Percentiles rank a stretch among this genome's conserved stretches.
Conservation (phyloP, 2,329 filamentous ascomycete species). For the Aspergillus viridinutans region DNA sequence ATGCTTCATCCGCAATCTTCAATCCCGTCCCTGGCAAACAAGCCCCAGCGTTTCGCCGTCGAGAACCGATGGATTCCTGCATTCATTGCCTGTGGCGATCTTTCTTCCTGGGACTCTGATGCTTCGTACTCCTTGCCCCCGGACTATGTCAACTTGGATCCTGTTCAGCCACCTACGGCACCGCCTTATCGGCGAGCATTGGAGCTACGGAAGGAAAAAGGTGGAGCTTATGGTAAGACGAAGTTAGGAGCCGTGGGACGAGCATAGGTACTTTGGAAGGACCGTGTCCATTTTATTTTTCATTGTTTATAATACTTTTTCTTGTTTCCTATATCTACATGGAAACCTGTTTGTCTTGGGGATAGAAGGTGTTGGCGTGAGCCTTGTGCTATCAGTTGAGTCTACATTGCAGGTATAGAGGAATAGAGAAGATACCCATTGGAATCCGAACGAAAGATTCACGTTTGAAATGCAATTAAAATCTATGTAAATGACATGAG, state of each 20-base stretch:
- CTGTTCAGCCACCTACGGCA: slow-evolving; percentile 90
- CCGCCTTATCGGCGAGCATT: slow-evolving; percentile 90
- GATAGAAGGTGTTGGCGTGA: slow-evolving; percentile 1
- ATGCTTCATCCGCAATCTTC: slow-evolving; percentile 24
- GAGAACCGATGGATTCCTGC: slow-evolving; percentile 80
- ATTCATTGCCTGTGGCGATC: slow-evolving; percentile 94
- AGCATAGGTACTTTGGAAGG: slow-evolving; percentile 12
- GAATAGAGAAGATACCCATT: slow-evolving; percentile 15
- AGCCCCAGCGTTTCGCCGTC: slow-evolving; percentile 25
- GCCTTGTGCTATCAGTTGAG: neutral
- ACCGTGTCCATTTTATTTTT: slow-evolving; percentile 5
- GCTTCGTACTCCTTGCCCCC: slow-evolving; percentile 87
- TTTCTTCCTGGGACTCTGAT: slow-evolving; percentile 92
- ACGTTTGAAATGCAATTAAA: neutral
- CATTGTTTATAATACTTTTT: neutral
- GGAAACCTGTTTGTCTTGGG: neutral
- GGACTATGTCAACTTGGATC: slow-evolving; percentile 80
- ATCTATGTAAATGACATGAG: neutral
- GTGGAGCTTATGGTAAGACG: slow-evolving; percentile 74
- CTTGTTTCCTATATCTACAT: neutral
- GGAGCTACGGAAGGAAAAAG: slow-evolving; percentile 71
- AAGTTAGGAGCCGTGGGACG: slow-evolving; percentile 36
- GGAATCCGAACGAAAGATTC: slow-evolving; percentile 3
- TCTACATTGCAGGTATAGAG: neutral
- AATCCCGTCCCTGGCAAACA: slow-evolving; percentile 17